Conservation (phyloP, 148 eudicot genomes). For the Chenopodium suecicum region DNA sequence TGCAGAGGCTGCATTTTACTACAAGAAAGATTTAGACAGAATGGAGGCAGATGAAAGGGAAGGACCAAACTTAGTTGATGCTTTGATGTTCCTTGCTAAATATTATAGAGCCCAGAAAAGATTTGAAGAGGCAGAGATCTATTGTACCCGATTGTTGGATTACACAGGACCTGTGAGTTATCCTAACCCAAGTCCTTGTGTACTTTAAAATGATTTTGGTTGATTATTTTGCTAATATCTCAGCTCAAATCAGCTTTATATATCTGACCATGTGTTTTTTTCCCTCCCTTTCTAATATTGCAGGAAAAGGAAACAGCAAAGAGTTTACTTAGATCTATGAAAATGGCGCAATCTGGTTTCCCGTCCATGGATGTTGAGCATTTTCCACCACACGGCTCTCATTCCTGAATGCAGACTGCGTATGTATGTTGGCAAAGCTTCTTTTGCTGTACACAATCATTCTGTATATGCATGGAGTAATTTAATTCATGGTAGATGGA, state of each 20-base stretch:
- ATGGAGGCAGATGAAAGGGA: conserved; percentile 96
- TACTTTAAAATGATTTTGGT: background rate
- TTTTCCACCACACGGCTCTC: conserved; percentile 49
- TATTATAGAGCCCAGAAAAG: conserved; percentile 65
- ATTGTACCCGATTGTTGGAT: conserved; percentile 87
- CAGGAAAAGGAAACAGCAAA: conserved; percentile 97
- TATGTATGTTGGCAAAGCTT: background rate
- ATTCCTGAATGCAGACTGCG: conserved; percentile 15
- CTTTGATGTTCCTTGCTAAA: conserved; percentile 71
- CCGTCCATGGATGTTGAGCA: conserved; percentile 61
- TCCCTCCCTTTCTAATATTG: conserved; percentile 13
- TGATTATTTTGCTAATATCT: background rate
- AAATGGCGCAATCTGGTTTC: conserved; percentile 54
- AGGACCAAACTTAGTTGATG: conserved; percentile 85
- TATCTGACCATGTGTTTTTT: background rate
- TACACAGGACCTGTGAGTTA: conserved; percentile 85
- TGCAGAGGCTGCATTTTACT: conserved; percentile 89
- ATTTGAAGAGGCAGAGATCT: conserved; percentile 89
- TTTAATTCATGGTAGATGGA: conserved; percentile 11
- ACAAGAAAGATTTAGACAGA: conserved; percentile 89
- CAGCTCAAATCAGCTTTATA: background rate
- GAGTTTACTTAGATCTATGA: conserved; percentile 80
- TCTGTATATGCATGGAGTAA: conserved; percentile 25
- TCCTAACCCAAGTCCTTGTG: background rate
- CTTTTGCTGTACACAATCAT: conserved; percentile 14